phyloP scores from a whole-genome alignment of 2,329 filamentous ascomycete genomes.

The Neocucurbitaria cava region DNA sequence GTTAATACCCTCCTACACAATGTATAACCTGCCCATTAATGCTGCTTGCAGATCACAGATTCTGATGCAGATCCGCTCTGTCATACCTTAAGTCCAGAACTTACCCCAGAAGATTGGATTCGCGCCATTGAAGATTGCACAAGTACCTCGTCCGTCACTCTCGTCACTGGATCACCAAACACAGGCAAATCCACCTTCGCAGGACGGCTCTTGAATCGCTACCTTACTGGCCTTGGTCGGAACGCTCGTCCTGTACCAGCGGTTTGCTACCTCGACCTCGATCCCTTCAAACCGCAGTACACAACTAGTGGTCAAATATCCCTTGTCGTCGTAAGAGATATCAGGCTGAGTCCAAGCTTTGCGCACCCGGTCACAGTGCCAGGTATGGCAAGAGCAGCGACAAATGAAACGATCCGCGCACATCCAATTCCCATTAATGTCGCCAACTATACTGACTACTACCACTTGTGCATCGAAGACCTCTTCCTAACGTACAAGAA shows the following conservation, averaged over 20 bases:
- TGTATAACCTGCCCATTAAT: constrained; percentile 1
- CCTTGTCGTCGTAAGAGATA: constrained; percentile 65
- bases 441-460: constrained; percentile 71
- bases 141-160: constrained; percentile 51
- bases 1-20: constrained; percentile 17
- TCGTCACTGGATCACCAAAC: constrained; percentile 74
- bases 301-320: constrained; percentile 73
- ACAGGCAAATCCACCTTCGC: constrained; percentile 80
- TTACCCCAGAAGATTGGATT: constrained; percentile 68
- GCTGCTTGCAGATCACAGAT: constrained; percentile 29
- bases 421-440: constrained; percentile 73
- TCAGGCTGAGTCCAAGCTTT: constrained; percentile 72
- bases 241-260: constrained; percentile 35
- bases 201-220: constrained; percentile 69
- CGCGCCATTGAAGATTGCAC: constrained; percentile 48
- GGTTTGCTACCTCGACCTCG: constrained; percentile 73
- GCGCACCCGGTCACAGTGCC: constrained; percentile 58
- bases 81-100: constrained; percentile 46
- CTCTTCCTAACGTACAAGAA: constrained; percentile 66
- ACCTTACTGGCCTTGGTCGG: constrained; percentile 61
- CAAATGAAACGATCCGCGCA: constrained; percentile 60
- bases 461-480: constrained; percentile 68
- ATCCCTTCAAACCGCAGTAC: constrained; percentile 80
- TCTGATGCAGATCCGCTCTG: constrained; percentile 34
- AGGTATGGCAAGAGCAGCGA: constrained; percentile 26